These are phyloP conservation scores for Diplosphaera chodatii DNA, from an alignment of 139 green algal species.

Conservation along the genomic window DNA sequence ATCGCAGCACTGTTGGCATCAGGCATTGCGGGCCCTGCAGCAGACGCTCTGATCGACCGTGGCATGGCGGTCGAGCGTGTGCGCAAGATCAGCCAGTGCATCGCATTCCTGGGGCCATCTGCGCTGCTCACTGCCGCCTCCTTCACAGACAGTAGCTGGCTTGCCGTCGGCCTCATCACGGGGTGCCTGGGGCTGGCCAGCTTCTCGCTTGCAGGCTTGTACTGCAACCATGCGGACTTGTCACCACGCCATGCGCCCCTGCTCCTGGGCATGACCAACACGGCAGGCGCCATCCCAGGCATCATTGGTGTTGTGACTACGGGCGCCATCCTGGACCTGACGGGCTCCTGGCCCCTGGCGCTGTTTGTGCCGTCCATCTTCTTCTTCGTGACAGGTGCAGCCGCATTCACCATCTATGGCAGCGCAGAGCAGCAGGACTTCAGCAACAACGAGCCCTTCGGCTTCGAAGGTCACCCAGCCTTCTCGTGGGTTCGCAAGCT, in stretches of 20 bases:
- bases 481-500: neutral
- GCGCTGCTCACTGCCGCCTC: conserved; percentile 62
- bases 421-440: conserved; percentile 26
- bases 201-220: conserved; percentile 85
- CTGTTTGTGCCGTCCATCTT: conserved; percentile 75
- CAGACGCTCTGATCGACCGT: conserved; percentile 66
- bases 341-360: conserved; percentile 61
- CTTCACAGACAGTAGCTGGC: conserved; percentile 17
- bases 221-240: conserved; percentile 94
- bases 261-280: conserved; percentile 95
- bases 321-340: conserved; percentile 39
- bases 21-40: conserved; percentile 48
- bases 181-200: conserved; percentile 67
- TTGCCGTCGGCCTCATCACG: conserved; percentile 50
- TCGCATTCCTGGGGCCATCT: conserved; percentile 83
- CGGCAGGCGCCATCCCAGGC: conserved; percentile 75
- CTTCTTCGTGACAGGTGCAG: conserved; percentile 62
- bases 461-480: neutral
- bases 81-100: conserved; percentile 77
- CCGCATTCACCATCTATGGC: conserved; percentile 22
- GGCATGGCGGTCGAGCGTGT: conserved; percentile 60
- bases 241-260: conserved; percentile 81
- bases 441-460: conserved; percentile 14
- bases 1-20: conserved; percentile 39
- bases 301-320: conserved; percentile 77